Percentiles rank a stretch among this genome's conserved stretches.
These are phyloP conservation scores for Globisporangium okanoganense DNA, from an alignment of 352 stramenopile species.

Conservation along the genomic window DNA sequence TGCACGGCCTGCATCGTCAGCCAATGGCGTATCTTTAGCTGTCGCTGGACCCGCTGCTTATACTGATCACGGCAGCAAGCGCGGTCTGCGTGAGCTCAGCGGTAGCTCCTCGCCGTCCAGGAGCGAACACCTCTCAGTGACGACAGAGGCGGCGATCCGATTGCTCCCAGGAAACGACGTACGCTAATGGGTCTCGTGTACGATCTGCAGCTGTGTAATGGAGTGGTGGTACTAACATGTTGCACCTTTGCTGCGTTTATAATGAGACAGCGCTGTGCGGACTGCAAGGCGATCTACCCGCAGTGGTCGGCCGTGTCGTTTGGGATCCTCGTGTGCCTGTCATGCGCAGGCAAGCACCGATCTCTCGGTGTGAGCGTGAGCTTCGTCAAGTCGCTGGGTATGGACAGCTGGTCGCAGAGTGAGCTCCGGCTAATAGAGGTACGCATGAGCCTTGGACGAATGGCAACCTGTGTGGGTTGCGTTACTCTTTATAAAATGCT, in stretches of 20 bases:
- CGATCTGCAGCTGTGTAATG: not conserved
- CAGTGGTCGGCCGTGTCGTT: conserved; percentile 84
- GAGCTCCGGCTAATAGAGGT: conserved; percentile 60
- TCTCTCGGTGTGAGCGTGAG: conserved; percentile 75
- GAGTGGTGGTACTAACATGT: not conserved
- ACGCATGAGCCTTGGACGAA: not conserved
- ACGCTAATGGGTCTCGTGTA: conserved; percentile 16
- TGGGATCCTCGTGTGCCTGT: conserved; percentile 75
- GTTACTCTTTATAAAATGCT: not conserved
- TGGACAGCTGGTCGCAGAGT: conserved; percentile 64
- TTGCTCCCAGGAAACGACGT: conserved; percentile 76
- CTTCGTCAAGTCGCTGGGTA: conserved; percentile 82
- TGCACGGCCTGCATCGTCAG: not conserved
- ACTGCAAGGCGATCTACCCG: conserved; percentile 78
- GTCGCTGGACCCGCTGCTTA: not conserved
- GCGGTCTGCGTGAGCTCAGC: not conserved
- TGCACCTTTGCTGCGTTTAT: not conserved
- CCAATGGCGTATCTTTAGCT: not conserved
- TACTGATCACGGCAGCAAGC: not conserved
- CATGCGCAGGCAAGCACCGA: conserved; percentile 72
- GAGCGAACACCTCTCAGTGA: conserved; percentile 36
- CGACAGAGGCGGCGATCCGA: conserved; percentile 51
- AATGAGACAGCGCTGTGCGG: conserved; percentile 56
- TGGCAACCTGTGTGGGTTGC: not conserved
- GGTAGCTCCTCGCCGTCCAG: conserved; percentile 6